These are phyloP conservation scores for Alternaria sp. DNA, from an alignment of 2,329 filamentous ascomycete species.

Conservation along the genomic window DNA sequence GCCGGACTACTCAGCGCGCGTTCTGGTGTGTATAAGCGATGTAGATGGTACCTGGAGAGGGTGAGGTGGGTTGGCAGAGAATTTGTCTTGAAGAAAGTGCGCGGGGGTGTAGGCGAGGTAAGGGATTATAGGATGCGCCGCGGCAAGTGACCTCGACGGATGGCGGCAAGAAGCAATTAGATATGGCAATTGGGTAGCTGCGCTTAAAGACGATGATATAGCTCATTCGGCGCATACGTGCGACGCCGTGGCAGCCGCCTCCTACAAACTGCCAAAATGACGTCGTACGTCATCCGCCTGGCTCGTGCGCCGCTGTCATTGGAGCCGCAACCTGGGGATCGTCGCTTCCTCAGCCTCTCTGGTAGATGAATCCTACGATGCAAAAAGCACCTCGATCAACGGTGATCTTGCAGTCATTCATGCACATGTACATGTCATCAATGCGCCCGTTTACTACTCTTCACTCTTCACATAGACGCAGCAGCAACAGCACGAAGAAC, in stretches of 20 bases:
- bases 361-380: background rate
- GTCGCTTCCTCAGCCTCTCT: background rate
- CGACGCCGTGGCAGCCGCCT: constrained; percentile 1
- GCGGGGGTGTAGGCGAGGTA: background rate
- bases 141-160: constrained; percentile 8
- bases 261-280: constrained; percentile 13
- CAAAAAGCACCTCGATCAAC: background rate
- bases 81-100: background rate
- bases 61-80: constrained; percentile 1
- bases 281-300: constrained; percentile 12
- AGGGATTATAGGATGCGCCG: background rate
- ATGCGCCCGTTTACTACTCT: background rate
- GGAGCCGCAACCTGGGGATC: constrained; percentile 20
- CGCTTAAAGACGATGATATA: constrained; percentile 17
- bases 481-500: background rate
- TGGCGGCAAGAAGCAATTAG: constrained; percentile 18
- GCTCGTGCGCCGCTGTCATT: constrained; percentile 14
- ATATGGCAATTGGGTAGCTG: constrained; percentile 11
- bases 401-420: background rate
- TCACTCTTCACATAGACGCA: background rate
- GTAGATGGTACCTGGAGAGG: constrained; percentile 10
- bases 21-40: constrained; percentile 13
- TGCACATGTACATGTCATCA: background rate
- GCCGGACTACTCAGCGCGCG: constrained; percentile 5
- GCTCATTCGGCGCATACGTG: constrained; percentile 12